Conservation (phyloP, 495 filamentous ascomycete species). For the Corynascus novoguineensis region DNA sequence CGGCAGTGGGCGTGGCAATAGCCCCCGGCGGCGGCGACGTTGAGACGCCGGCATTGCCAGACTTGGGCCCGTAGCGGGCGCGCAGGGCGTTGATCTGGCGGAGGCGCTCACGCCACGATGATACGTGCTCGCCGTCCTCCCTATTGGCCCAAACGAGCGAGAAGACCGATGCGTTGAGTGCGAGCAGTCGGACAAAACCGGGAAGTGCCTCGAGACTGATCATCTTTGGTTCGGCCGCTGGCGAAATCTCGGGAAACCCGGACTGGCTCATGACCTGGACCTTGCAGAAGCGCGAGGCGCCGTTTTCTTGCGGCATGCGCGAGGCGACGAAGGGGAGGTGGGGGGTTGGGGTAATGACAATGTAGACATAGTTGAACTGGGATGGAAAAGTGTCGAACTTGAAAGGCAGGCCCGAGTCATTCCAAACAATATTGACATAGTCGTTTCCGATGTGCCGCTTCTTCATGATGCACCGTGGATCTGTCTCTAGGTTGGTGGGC, state of each 20-base stretch:
- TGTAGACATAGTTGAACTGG: conserved; percentile 92
- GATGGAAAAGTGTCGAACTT: conserved; percentile 87
- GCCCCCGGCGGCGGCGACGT: conserved; percentile 40
- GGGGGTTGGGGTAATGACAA: conserved; percentile 85
- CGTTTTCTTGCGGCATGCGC: conserved; percentile 36
- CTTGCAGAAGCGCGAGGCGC: conserved; percentile 60
- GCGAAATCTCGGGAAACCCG: conserved; percentile 84
- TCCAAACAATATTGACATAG: conserved; percentile 96
- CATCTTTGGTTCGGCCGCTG: conserved; percentile 80
- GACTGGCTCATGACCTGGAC: conserved; percentile 79
- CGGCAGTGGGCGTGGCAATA: conserved; percentile 6
- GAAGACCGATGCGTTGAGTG: conserved; percentile 90
- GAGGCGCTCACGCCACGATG: conserved; percentile 82
- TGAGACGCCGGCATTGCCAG: conserved; percentile 22
- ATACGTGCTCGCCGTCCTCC: conserved; percentile 76
- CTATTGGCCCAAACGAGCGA: conserved; percentile 78
- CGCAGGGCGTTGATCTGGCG: conserved; percentile 77
- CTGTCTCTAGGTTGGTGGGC: conserved; percentile 75
- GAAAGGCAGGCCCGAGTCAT: conserved; percentile 84
- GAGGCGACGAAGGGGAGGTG: conserved; percentile 55
- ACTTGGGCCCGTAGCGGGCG: conserved; percentile 50
- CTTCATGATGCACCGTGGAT: conserved; percentile 73
- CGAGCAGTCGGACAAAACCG: conserved; percentile 82
- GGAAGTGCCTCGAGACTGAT: conserved; percentile 73
- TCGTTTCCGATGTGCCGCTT: conserved; percentile 97